These are phyloP conservation scores for Kodamaea kakaduensis DNA, from an alignment of 805 yeast genomes.

Conservation along the genomic window DNA sequence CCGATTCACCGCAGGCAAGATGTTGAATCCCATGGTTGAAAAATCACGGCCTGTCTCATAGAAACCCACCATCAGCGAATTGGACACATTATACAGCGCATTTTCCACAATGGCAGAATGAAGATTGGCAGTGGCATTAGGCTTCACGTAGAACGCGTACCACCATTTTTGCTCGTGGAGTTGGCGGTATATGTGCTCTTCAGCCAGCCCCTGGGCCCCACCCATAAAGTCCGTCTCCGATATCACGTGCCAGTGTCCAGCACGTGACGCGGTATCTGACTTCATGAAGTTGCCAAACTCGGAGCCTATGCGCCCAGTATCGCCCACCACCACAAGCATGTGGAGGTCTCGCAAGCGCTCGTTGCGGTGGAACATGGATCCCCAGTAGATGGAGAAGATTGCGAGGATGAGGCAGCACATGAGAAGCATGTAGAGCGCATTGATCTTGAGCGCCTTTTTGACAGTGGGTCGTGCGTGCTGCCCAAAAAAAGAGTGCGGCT, in stretches of 20 bases:
- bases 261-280: neutral
- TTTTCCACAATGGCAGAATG: constrained; percentile 40
- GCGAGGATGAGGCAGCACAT: constrained; percentile 24
- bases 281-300: neutral
- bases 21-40: constrained; percentile 39
- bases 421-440: constrained; percentile 17
- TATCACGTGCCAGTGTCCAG: constrained; percentile 20
- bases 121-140: constrained; percentile 27
- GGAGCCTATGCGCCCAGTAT: constrained; percentile 11
- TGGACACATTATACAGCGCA: constrained; percentile 24
- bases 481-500: too few relatives aligned
- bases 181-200: constrained; percentile 16
- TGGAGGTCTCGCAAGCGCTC: constrained; percentile 28
- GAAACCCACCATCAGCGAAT: constrained; percentile 32
- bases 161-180: constrained; percentile 30
- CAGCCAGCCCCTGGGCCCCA: constrained; percentile 12
- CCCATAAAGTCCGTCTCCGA: constrained; percentile 13
- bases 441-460: constrained; percentile 8
- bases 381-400: constrained; percentile 41
- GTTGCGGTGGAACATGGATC: constrained; percentile 30
- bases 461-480: too few relatives aligned
- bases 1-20: constrained; percentile 36
- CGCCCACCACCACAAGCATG: constrained; percentile 37
- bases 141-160: constrained; percentile 25
- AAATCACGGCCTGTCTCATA: constrained; percentile 68